These are phyloP conservation scores for Ocimum tenuiflorum DNA, from an alignment of 257 asterid genomes.

Conservation along the genomic window DNA sequence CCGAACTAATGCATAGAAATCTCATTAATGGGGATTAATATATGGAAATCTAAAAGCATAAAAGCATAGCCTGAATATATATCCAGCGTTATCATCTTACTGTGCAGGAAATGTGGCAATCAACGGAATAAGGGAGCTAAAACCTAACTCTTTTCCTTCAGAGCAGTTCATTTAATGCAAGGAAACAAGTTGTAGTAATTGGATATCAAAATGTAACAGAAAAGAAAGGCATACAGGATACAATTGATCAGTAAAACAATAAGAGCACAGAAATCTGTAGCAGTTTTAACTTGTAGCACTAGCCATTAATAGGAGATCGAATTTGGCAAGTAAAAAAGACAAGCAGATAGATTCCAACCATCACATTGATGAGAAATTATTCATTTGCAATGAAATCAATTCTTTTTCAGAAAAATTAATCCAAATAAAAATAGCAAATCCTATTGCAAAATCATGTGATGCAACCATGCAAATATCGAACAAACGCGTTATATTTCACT, in stretches of 20 bases:
- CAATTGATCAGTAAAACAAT: not conserved
- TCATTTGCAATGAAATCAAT: not conserved
- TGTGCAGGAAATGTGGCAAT: not conserved
- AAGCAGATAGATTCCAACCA: conserved; percentile 17
- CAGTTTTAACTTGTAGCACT: not conserved
- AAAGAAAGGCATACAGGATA: not conserved
- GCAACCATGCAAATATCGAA: not conserved
- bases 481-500: not conserved
- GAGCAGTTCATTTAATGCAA: conserved; percentile 3
- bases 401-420: not conserved
- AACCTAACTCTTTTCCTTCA: not conserved
- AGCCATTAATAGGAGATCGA: not conserved
- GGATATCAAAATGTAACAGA: not conserved
- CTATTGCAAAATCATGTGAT: not conserved
- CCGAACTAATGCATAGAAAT: not conserved
- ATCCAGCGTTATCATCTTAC: not conserved
- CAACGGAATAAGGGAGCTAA: not conserved
- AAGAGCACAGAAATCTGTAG: not conserved
- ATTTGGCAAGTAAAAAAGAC: conserved; percentile 13
- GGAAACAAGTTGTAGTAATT: not conserved
- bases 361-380: conserved; percentile 6
- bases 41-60: not conserved
- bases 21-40: not conserved
- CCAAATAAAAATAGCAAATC: not conserved
- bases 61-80: no score